Conservation (phyloP, 1,284 basidiomycete species). For the Cryptococcus sp. region DNA sequence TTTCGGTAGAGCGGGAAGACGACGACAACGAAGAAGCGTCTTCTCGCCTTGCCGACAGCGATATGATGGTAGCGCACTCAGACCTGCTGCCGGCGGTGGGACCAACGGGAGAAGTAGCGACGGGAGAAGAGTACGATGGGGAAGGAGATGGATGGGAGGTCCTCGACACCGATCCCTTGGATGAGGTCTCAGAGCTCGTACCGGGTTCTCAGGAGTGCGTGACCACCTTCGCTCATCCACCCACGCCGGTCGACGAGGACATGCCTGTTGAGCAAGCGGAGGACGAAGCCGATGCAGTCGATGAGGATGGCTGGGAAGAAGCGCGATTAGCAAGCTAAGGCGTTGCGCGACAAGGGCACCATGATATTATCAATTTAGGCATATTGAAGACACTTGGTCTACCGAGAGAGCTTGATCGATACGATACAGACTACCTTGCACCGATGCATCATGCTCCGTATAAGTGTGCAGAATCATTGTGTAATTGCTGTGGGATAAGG, state of each 20-base stretch:
- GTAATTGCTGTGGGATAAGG: too few species aligned
- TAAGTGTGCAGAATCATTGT: too few species aligned
- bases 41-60: not conserved
- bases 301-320: not conserved
- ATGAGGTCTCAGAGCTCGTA: not conserved
- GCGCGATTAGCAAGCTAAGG: not conserved
- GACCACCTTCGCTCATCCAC: not conserved
- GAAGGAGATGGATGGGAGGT: not conserved
- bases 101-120: not conserved
- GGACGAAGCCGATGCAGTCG: not conserved
- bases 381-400: too few species aligned
- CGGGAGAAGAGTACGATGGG: not conserved
- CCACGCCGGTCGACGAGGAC: not conserved
- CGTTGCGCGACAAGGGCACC: too few species aligned
- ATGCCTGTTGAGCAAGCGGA: not conserved
- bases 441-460: too few species aligned
- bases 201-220: not conserved
- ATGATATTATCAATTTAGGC: too few species aligned
- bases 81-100: not conserved
- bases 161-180: not conserved
- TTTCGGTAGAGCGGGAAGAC: constrained; percentile 19
- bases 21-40: not conserved
- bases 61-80: not conserved
- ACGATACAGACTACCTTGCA: too few species aligned
- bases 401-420: too few species aligned